A percentile compares a stretch with the other conserved stretches of the same genome.
phyloP scores from a whole-genome alignment of 2,329 filamentous ascomycete genomes.

The Coniochaeta sp. region DNA sequence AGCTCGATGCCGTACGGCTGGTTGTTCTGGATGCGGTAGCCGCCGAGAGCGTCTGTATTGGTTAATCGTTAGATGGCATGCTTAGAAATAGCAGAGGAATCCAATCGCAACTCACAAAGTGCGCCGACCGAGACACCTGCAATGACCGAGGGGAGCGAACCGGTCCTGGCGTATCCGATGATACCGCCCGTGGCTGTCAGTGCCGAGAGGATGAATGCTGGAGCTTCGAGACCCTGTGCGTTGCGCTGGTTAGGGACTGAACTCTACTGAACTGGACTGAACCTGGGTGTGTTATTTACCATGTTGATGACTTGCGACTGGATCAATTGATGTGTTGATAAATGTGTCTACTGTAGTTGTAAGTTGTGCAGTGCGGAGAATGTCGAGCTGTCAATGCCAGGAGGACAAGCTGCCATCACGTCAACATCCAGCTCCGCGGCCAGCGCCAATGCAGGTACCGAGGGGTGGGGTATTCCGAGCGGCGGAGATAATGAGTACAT shows the following conservation, averaged over 20 bases:
- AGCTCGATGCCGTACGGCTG: conserved; percentile 81
- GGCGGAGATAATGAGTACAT: not conserved
- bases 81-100: not conserved
- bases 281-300: too few species aligned
- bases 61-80: not conserved
- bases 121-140: conserved; percentile 78
- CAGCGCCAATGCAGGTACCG: not conserved
- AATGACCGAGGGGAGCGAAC: conserved; percentile 78
- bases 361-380: too few species aligned
- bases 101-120: conserved; percentile 37
- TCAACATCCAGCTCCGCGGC: not conserved
- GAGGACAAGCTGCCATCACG: not conserved
- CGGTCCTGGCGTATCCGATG: conserved; percentile 76
- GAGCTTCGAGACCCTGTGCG: conserved; percentile 27
- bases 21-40: conserved; percentile 67
- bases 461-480: not conserved
- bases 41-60: conserved; percentile 63
- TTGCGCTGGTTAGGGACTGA: conserved; percentile 1
- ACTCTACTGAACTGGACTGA: too few species aligned
- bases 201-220: conserved; percentile 71
- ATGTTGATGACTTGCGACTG: not conserved
- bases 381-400: not conserved
- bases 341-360: not conserved
- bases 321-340: not conserved
- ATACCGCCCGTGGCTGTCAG: conserved; percentile 84